Base-by-base conservation (phyloP, 2,329 filamentous ascomycete species). In the Curvularia eragrostidis region DNA sequence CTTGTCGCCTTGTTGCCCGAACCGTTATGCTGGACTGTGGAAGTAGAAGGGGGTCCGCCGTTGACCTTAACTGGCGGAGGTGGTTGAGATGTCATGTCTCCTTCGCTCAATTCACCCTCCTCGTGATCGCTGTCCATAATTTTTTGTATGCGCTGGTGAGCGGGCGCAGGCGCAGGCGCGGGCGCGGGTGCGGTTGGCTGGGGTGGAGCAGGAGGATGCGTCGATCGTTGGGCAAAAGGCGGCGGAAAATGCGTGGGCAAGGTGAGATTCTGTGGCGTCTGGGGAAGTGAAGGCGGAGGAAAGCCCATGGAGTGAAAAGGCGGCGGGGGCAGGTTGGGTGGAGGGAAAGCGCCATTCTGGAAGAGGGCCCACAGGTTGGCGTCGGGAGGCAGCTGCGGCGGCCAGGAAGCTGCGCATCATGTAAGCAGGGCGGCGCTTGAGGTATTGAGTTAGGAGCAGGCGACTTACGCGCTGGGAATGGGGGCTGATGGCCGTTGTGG, bases 51-150 rank as follows among this genome's bases (percentile, higher is more conserved):
- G 71, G 73, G 38, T 66, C 70, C 32, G 71, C 69, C 28, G 68
- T 69, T 21, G 66, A 65, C 23, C 59, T 60, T 30, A 44, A 55
- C 32, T 54, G 47, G 18, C 46, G 26, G 19, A 48, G 65, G 61
- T 10, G 58, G 53, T 19, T 58, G 53, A 23, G 65, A 60, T 30
- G 50, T 36, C 5, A 21, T 59, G 18, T 71, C 73, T 6, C 61
- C 57, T n/a, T 94, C 91, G 62, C 87, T 90, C 28, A 95, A 74
- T 73, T 96, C 91, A 15, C 90, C 91, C 68, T 96, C 91, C 69
- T 95, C 91, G 54, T 79, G 79, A 55, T 84, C 82, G 53, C 75
- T 74, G 44, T 81, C 73, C 48, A 74, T 64, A 28, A 73, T 69
- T 15, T 74, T 68, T 28, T 62, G 61, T 10, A 75, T 44, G 48